Conservation (phyloP, 2,329 filamentous ascomycete genomes). For the Graphilbum ipis-grandicollis region DNA sequence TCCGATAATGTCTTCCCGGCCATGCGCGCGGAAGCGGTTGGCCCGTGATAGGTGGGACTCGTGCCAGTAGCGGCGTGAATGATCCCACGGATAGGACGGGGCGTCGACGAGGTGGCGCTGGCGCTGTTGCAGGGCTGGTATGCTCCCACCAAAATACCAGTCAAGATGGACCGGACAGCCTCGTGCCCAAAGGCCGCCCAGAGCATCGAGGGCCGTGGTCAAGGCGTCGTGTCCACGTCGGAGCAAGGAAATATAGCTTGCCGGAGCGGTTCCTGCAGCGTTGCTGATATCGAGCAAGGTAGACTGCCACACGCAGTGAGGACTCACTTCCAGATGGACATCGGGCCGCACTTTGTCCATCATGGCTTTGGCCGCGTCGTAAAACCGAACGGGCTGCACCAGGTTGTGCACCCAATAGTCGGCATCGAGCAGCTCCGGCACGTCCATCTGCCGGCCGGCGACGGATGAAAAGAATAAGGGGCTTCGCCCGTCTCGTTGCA, state of each 20-base stretch:
- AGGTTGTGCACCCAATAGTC: constrained; percentile 20
- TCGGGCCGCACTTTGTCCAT: constrained; percentile 3
- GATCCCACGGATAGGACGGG: constrained; percentile 24
- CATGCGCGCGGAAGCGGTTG: constrained; percentile 14
- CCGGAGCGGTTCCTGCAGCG: neutral
- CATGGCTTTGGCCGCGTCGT: constrained; percentile 11
- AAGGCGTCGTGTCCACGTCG: constrained; percentile 4
- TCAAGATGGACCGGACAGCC: constrained; percentile 2
- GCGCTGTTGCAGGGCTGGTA: neutral
- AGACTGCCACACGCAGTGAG: constrained; percentile 6
- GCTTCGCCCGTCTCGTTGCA: neutral
- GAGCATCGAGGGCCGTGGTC: neutral
- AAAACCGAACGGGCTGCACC: constrained; percentile 16
- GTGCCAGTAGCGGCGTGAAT: constrained; percentile 19
- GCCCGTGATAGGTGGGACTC: constrained; percentile 17
- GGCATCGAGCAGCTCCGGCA: constrained; percentile 5
- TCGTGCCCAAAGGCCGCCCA: constrained; percentile 7
- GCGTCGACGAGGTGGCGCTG: constrained; percentile 15
- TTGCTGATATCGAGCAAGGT: constrained; percentile 5
- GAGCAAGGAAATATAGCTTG: constrained; percentile 6
- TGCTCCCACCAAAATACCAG: constrained; percentile 4
- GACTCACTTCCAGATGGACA: constrained; percentile 9
- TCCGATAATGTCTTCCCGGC: constrained; percentile 14
- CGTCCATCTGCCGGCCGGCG: constrained; percentile 4
- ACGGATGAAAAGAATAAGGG: constrained; percentile 12